phyloP scores from a whole-genome alignment of 345 rosid genomes.

The Lepidium sativum region DNA sequence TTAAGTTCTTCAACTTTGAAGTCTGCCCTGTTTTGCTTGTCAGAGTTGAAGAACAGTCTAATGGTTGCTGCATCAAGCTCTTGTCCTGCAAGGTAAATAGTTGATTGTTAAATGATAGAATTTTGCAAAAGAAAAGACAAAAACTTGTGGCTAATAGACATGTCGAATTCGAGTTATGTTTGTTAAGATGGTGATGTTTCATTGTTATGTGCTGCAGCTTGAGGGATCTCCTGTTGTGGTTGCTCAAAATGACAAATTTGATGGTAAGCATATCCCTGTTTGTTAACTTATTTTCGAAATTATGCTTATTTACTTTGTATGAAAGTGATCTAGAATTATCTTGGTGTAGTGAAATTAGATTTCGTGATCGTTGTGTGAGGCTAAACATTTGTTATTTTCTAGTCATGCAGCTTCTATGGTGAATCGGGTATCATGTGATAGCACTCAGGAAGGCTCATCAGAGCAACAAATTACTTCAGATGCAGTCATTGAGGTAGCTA shows the following conservation, averaged over 20 bases:
- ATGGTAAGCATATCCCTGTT: conserved; percentile 46
- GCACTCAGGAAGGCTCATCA: conserved; percentile 29
- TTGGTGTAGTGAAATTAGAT: background rate
- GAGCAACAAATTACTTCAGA: conserved; percentile 70
- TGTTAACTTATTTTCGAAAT: background rate
- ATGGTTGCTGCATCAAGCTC: conserved; percentile 89
- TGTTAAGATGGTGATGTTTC: conserved; percentile 5
- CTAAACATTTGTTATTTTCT: conserved; percentile 21
- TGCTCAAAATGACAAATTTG: conserved; percentile 89
- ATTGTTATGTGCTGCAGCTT: conserved; percentile 47
- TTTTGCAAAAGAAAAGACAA: background rate
- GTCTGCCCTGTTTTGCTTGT: conserved; percentile 92
- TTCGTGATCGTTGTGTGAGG: background rate
- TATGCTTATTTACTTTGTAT: background rate
- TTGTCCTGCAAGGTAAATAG: conserved; percentile 70
- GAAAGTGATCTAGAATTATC: background rate
- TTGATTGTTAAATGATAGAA: background rate
- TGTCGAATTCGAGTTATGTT: background rate
- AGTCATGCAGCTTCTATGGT: conserved; percentile 85
- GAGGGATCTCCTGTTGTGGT: conserved; percentile 88
- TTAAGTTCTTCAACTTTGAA: conserved; percentile 83
- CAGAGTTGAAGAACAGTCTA: conserved; percentile 76
- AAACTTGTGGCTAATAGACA: background rate
- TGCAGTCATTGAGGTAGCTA: conserved; percentile 71
- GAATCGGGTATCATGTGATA: conserved; percentile 64